A percentile compares a stretch with the other conserved stretches of the same genome.
phyloP scores from a whole-genome alignment of 192 early-diverging fungal genomes.

The Dissophora ornata region DNA sequence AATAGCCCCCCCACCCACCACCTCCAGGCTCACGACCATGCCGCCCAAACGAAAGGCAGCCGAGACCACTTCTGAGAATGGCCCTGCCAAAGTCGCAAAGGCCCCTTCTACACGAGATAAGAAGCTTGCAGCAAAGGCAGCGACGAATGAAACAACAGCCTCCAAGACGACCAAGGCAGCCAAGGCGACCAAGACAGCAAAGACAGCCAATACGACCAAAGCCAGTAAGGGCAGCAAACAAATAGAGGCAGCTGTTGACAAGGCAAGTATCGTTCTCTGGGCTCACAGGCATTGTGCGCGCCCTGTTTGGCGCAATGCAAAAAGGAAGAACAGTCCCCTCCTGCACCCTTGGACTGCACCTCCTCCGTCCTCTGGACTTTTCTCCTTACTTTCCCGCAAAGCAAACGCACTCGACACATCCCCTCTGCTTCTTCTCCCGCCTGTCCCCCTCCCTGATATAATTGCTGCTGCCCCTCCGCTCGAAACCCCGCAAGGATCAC shows the following conservation, averaged over 20 bases:
- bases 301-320: too few species aligned
- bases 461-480: too few species aligned
- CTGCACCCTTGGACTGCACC: too few species aligned
- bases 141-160: too few species aligned
- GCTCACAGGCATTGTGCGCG: too few species aligned
- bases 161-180: neutral
- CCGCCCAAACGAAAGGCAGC: constrained; percentile 14
- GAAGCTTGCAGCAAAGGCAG: constrained; percentile 19
- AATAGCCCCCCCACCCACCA: neutral
- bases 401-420: constrained; percentile 7
- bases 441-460: neutral
- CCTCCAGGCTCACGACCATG: neutral
- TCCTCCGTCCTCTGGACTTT: neutral
- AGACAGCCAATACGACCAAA: neutral
- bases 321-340: constrained; percentile 8
- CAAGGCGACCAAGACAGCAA: constrained; percentile 10
- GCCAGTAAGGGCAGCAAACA: neutral
- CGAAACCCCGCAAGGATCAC: too few species aligned
- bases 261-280: too few species aligned
- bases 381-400: neutral
- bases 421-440: neutral
- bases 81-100: constrained; percentile 16
- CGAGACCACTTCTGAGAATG: neutral
- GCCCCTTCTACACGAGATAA: neutral
- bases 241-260: neutral